Conservation (phyloP, 345 rosid species). For the Moringa oleifera region DNA sequence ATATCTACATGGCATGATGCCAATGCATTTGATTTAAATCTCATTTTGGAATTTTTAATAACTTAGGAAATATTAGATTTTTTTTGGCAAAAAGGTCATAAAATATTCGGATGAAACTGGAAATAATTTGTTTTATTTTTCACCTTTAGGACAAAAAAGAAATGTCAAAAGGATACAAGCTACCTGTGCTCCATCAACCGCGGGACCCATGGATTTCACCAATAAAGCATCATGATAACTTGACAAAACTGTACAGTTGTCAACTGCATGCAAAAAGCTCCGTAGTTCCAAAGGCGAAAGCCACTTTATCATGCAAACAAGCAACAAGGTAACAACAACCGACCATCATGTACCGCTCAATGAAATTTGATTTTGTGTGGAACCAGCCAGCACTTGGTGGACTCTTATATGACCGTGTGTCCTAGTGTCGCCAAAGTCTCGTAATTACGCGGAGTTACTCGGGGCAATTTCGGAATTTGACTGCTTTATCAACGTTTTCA, state of each 20-base stretch:
- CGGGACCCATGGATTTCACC: no score
- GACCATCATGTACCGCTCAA: background rate
- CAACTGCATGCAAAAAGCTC: background rate
- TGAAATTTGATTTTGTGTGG: background rate
- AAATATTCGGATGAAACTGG: no score
- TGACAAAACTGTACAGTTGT: background rate
- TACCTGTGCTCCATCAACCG: no score
- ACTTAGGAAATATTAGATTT: no score
- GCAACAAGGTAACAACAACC: background rate
- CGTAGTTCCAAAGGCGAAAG: background rate
- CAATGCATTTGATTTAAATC: no score
- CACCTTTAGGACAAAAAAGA: no score
- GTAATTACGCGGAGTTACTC: background rate
- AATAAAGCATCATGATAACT: no score
- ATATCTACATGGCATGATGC: no score
- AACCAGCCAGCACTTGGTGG: background rate
- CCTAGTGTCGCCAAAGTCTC: background rate
- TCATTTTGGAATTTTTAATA: no score
- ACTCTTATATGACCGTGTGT: background rate
- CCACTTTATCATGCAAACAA: background rate
- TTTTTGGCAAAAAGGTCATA: no score
- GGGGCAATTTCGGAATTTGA: background rate
- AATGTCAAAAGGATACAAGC: no score
- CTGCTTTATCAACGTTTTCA: constrained; percentile 13
- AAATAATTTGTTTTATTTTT: no score